Evolutionary conservation across 805 yeast genomes (phyloP).

Genomic region (Candida schatavii): DNA sequence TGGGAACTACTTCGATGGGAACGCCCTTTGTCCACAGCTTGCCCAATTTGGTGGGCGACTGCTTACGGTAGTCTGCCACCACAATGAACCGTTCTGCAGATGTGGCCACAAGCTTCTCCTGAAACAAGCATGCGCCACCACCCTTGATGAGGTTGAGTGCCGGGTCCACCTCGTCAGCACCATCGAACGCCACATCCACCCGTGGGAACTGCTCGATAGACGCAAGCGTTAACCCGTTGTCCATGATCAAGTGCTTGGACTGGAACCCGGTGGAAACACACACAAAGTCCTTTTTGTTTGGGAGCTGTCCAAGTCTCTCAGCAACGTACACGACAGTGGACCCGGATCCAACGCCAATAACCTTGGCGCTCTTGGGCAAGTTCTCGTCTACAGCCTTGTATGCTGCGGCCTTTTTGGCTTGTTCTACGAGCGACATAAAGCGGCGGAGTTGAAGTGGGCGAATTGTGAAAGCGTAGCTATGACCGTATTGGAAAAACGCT

Average conservation of each 20-base stretch:
- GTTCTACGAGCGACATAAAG: constrained; percentile 48
- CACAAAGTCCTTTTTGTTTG: constrained; percentile 51
- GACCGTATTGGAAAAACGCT: neutral
- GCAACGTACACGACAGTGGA: constrained; percentile 97
- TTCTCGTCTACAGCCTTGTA: constrained; percentile 90
- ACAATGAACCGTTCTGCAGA: constrained; percentile 73
- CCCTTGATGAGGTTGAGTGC: constrained; percentile 88
- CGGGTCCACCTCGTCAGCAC: constrained; percentile 94
- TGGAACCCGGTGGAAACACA: constrained; percentile 98
- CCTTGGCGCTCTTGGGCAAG: constrained; percentile 62
- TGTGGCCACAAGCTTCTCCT: constrained; percentile 89
- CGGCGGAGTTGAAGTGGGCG: neutral
- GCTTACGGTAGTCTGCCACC: constrained; percentile 91
- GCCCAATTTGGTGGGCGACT: constrained; percentile 66
- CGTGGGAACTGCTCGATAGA: constrained; percentile 78
- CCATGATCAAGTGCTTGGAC: constrained; percentile 78
- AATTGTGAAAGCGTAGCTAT: too few relatives aligned
- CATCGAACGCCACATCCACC: constrained; percentile 93
- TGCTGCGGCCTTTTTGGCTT: constrained; percentile 89
- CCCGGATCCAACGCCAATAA: constrained; percentile 95
- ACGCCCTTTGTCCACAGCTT: constrained; percentile 84
- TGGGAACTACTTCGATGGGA: constrained; percentile 94
- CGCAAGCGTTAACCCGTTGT: constrained; percentile 75
- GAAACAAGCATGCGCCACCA: constrained; percentile 97
- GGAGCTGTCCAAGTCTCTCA: constrained; percentile 79